Conservation (phyloP, 805 yeast genomes). For the Nakazawaea laoshanensis region DNA sequence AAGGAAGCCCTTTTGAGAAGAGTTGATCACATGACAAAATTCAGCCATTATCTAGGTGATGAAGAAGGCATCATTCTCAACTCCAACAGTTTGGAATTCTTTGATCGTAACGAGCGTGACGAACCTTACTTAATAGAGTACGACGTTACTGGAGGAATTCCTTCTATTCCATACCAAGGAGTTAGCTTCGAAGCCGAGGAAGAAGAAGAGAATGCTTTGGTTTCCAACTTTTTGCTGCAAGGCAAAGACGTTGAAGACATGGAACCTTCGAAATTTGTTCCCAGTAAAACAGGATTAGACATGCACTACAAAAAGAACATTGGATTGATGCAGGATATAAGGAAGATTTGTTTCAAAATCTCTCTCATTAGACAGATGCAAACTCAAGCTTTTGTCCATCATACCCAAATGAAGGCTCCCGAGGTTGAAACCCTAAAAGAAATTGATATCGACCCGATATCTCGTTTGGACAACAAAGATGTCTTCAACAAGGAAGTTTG, state of each 20-base stretch:
- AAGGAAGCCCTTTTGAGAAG: slow-evolving; percentile 65
- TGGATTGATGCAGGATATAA: slow-evolving; percentile 73
- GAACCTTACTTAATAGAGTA: slow-evolving; percentile 72
- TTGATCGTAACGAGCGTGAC: slow-evolving; percentile 41
- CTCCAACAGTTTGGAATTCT: slow-evolving; percentile 21
- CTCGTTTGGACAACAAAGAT: slow-evolving; percentile 67
- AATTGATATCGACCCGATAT: slow-evolving; percentile 74
- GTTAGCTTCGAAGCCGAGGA: slow-evolving; percentile 37
- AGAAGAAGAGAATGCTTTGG: slow-evolving; percentile 32
- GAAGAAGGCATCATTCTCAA: slow-evolving; percentile 22
- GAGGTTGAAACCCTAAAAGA: slow-evolving; percentile 49
- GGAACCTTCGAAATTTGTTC: slow-evolving; percentile 30
- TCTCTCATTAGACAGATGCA: slow-evolving; percentile 87
- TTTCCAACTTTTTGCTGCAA: slow-evolving; percentile 24
- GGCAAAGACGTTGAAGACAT: slow-evolving; percentile 25
- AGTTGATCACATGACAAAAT: slow-evolving; percentile 59
- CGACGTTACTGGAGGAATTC: slow-evolving; percentile 75
- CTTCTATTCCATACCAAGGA: slow-evolving; percentile 52
- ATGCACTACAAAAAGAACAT: slow-evolving; percentile 58
- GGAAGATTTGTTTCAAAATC: slow-evolving; percentile 83
- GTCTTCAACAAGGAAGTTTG: slow-evolving; percentile 50
- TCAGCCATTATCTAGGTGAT: slow-evolving; percentile 36
- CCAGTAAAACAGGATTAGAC: slow-evolving; percentile 49
- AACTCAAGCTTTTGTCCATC: slow-evolving; percentile 67
- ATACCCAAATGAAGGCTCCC: slow-evolving; percentile 65